These are phyloP conservation scores for Sporothrix globosa DNA, from an alignment of 2,329 filamentous ascomycete genomes.

Conservation along the genomic window DNA sequence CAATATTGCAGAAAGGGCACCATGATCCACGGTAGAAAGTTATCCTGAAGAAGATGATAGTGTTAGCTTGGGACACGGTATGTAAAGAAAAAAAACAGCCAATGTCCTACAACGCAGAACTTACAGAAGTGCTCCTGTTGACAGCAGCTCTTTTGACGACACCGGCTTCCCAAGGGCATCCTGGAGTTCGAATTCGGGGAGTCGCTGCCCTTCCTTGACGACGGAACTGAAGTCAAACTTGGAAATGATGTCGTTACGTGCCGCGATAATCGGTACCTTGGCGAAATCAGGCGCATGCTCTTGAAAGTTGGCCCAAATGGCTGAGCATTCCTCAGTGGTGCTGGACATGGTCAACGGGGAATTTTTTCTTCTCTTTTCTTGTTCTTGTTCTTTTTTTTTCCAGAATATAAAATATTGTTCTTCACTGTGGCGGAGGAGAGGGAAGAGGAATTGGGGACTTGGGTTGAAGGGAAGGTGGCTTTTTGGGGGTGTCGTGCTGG, in stretches of 20 bases:
- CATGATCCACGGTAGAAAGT: constrained; percentile 54
- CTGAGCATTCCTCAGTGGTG: constrained; percentile 10
- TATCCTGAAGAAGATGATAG: constrained; percentile 36
- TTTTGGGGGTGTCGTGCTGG: no score
- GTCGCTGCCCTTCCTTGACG: constrained; percentile 43
- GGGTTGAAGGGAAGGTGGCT: no score
- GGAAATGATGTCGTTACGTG: constrained; percentile 11
- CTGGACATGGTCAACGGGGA: constrained; percentile 14
- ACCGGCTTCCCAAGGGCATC: constrained; percentile 45
- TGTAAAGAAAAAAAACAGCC: not conserved
- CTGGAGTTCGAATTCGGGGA: constrained; percentile 44
- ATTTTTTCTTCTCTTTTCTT: no score
- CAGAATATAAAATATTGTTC: no score
- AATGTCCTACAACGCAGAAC: not conserved
- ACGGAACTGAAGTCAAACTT: constrained; percentile 39
- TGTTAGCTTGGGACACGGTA: not conserved
- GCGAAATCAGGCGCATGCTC: constrained; percentile 26
- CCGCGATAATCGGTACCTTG: constrained; percentile 10
- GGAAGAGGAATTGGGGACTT: no score
- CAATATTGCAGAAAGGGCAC: constrained; percentile 53
- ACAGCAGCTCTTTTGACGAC: constrained; percentile 42
- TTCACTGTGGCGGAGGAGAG: no score
- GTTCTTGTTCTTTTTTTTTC: no score
- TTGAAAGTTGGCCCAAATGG: constrained; percentile 9
- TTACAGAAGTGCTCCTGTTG: constrained; percentile 43